phyloP scores from a whole-genome alignment of 2,329 filamentous ascomycete species.

The Aspergillus novoparasiticus region DNA sequence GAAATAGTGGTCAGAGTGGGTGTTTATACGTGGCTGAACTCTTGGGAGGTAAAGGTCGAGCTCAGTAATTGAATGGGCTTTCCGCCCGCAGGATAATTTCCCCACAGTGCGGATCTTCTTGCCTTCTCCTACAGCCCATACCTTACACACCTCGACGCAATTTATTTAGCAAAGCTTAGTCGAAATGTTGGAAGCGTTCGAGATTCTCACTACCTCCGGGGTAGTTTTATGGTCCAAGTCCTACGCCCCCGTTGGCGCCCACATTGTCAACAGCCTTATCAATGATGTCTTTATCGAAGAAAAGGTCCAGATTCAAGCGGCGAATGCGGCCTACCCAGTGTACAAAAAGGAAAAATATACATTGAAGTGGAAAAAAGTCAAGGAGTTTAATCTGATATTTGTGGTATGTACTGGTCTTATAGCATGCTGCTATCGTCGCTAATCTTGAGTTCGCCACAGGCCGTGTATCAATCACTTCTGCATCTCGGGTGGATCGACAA shows the following conservation, averaged over 20 bases:
- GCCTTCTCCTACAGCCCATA: constrained; percentile 7
- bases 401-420: constrained; percentile 62
- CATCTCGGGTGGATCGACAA: constrained; percentile 97
- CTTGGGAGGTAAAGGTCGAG: constrained; percentile 20
- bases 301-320: constrained; percentile 65
- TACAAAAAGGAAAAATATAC: constrained; percentile 95
- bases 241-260: constrained; percentile 76
- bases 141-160: constrained; percentile 6
- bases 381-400: constrained; percentile 93
- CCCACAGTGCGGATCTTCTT: constrained; percentile 19
- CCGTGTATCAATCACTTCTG: constrained; percentile 92
- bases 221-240: constrained; percentile 95
- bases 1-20: constrained; percentile 16
- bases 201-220: constrained; percentile 92
- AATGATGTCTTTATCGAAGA: constrained; percentile 98
- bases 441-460: constrained; percentile 55
- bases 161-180: not conserved
- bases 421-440: constrained; percentile 13
- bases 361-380: constrained; percentile 87
- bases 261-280: constrained; percentile 92
- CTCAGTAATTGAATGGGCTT: constrained; percentile 11
- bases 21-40: constrained; percentile 40
- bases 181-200: constrained; percentile 90
- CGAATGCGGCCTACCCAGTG: constrained; percentile 65
- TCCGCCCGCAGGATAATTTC: constrained; percentile 22